These are phyloP conservation scores for Maudiozyma saulgeensis DNA, from an alignment of 805 yeast species.

Conservation along the genomic window DNA sequence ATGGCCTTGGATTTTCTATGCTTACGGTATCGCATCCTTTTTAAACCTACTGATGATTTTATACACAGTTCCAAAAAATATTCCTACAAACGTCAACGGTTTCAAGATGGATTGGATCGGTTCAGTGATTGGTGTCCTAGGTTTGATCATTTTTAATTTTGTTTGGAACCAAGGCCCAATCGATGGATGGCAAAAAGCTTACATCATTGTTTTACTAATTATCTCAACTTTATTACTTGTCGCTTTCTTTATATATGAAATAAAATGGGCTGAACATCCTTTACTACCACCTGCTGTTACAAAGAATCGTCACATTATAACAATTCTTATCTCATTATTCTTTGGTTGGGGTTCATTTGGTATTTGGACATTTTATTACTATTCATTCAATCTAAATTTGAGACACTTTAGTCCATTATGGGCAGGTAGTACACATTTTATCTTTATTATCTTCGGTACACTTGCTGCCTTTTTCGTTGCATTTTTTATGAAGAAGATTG, in stretches of 20 bases:
- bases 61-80: slow-evolving; percentile 22
- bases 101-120: slow-evolving; percentile 43
- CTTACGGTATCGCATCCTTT: slow-evolving; percentile 16
- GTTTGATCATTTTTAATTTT: slow-evolving; percentile 55
- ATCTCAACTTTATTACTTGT: slow-evolving; percentile 39
- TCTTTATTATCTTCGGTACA: slow-evolving; percentile 45
- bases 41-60: slow-evolving; percentile 13
- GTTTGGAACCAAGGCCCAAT: slow-evolving; percentile 71
- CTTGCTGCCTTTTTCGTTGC: slow-evolving; percentile 48
- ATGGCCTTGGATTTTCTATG: slow-evolving; percentile 28
- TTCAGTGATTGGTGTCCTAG: slow-evolving; percentile 44
- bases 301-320: slow-evolving; percentile 34
- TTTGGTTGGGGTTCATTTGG: slow-evolving; percentile 78
- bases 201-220: slow-evolving; percentile 47
- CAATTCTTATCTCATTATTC: slow-evolving; percentile 42
- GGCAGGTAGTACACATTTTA: slow-evolving; percentile 36
- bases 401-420: slow-evolving; percentile 39
- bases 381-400: slow-evolving; percentile 41
- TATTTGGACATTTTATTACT: slow-evolving; percentile 58
- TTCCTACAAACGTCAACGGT: slow-evolving; percentile 19
- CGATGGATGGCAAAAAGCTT: slow-evolving; percentile 57
- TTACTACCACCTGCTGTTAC: slow-evolving; percentile 45
- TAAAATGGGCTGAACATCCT: slow-evolving; percentile 37
- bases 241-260: slow-evolving; percentile 43
- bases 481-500: slow-evolving; percentile 35